Evolutionary conservation across 495 filamentous ascomycete genomes (phyloP), one percentile per base, ranked within the genome.

Genomic region (Xylaria nigripes): DNA sequence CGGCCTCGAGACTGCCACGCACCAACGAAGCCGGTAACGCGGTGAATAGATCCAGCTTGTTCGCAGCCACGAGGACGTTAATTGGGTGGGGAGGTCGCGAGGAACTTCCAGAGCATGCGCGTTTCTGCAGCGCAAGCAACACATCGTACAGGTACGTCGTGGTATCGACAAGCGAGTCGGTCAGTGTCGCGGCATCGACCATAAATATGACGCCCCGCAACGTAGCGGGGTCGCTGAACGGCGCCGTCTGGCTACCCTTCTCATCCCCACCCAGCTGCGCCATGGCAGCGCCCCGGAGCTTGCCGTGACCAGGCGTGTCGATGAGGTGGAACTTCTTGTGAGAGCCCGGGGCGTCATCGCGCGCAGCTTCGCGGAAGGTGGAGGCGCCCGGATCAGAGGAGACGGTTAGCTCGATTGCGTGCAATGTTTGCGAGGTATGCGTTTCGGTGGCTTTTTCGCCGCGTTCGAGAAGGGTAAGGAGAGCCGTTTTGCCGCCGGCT

Each of bases 41-140:
- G 0, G 93, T 97, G 67, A 98, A 98, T 12, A 97, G 72, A 68
- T 98, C 93, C 47, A 90, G 76, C 75, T 98, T 98, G 66, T 97
- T 97, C 34, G 90, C 91, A 3, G 88, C 91, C 36, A 98, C 70
- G 18, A 97, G 70, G 2, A 98, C 80, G 0, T 86, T 81, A 25
- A 94, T 76, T 18, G 81, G 78, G 15, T 77, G 68, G 0, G 82
- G 80, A 1, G 77, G 75, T 52, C 83, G 84, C 41, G 76, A 72
- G 9, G 77, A 81, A 58, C 80, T 76, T 30, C 69, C 76, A 13
- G 80, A 73, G 38, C 65, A 57, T n/a, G 81, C 76, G 6, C 86
- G 78, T 67, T 84, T 87, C 67, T 98, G 93, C 43, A 98, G 75
- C 0, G 84, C 56, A 4, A 96, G 74, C 10, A 98, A 77, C 2